Evolutionary conservation across 345 rosid genomes (phyloP), one percentile per base, ranked within the genome.

Genomic region (Triadica sebifera): DNA sequence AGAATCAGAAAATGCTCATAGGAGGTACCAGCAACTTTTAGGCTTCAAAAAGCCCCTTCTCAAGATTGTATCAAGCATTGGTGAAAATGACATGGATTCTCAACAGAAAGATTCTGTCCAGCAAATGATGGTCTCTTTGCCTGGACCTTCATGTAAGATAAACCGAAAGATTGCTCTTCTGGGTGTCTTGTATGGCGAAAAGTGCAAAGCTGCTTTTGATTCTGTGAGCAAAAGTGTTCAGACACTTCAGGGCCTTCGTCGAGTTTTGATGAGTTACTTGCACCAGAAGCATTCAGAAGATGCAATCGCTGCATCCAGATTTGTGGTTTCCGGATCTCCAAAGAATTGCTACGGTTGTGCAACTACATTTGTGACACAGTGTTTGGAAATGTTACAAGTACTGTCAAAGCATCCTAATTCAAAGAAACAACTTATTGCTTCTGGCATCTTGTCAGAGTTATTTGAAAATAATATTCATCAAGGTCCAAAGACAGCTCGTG

Each of bases 221-320:
- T 95, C 99, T 77, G 99, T 95, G 69, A 93, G 96, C 87, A 95
- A 95, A 87, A 95, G 98, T 83, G 99, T 95, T 62, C 99, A 95
- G 86, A 95, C 98, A 12, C 88, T 95, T 67, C 98, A 95, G 84
- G 99, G 99, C 64, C 93, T 95, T 80, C 99, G 99, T 68, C 84
- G 91, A 71, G 98, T 93, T 84, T 75, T 95, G 78, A 95, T 95
- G 99, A 91, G 81, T 79, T 95, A 93, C 84, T 87, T 95, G 87
- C 98, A 93, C 87, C 97, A 88, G 85, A 95, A 90, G 76, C 93
- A 86, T 75, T 88, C 92, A 52, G 90, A 93, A 75, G 78, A 79
- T 78, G 72, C 85, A 24, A 80, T 79, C 52, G 81, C 85, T 68
- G 85, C 89, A 25, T 90, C 97, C 53, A 85, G 97, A 84, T 91